These are phyloP conservation scores for Prinsepia uniflora DNA, from an alignment of 306 rosid species.

Conservation along the genomic window DNA sequence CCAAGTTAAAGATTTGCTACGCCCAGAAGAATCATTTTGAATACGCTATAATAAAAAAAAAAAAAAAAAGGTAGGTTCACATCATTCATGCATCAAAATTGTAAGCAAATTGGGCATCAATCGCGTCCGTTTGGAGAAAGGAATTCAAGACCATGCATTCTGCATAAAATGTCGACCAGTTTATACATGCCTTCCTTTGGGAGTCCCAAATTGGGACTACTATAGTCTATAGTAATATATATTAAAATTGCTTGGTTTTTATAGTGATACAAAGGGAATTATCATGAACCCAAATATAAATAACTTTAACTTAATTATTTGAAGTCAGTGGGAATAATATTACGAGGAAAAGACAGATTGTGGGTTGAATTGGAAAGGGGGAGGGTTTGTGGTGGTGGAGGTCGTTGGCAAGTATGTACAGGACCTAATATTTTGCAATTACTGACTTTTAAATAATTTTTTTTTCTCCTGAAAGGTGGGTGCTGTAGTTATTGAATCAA, in stretches of 20 bases:
- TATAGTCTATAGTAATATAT: no score
- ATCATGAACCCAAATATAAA: no score
- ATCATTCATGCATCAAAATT: conserved; percentile 16
- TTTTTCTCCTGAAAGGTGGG: conserved; percentile 17
- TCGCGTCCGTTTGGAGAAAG: no score
- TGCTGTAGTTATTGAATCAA: conserved; percentile 25
- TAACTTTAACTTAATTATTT: no score
- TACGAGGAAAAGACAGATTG: neutral
- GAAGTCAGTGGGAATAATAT: neutral
- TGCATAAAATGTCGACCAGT: no score
- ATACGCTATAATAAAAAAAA: conserved; percentile 1
- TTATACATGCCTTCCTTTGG: no score
- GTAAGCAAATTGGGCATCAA: neutral
- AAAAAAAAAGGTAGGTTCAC: conserved; percentile 6
- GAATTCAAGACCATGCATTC: no score
- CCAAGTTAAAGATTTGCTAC: neutral
- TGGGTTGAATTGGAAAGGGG: neutral
- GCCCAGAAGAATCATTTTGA: neutral
- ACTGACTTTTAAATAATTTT: conserved; percentile 6
- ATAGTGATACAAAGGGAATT: no score
- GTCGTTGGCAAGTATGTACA: conserved; percentile 20
- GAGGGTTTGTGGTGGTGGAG: neutral
- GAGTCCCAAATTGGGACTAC: no score
- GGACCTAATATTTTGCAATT: conserved; percentile 23
- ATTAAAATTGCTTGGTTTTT: no score